Base-by-base conservation (phyloP, 2,329 filamentous ascomycete species). In the Plenodomus lindquistii region DNA sequence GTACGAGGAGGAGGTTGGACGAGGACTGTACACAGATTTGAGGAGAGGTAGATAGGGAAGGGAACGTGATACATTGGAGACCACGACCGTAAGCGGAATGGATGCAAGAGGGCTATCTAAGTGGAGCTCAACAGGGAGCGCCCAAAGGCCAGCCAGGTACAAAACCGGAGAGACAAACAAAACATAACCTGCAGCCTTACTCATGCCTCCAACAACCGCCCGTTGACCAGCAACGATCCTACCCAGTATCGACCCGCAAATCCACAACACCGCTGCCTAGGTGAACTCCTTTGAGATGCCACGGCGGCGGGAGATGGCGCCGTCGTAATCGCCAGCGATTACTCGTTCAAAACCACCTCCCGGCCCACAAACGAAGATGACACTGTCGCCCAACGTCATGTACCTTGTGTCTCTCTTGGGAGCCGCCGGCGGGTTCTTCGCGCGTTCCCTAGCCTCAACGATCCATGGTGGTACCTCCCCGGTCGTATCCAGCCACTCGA, bases 1-100 rank as follows among this genome's bases (percentile, higher is more conserved):
- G 1, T 65, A 64, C 29, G 63, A 67, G 10, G 62, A 66, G 40
- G 63, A 67, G 39, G 62, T 65, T 17, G 50, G 59, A 2, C 44
- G 48, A 20, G 60, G 50, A 21, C 37, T 66, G 27, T 64, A 56
- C 22, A 41, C 43, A 37, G 6, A 31, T 31, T 13, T 31, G 6
- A 31, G 27, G 15, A 31, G 11, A 31, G 27, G 27, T 31, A 31
- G 27, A 31, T 31, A 31, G 27, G 39, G 20, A 13, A 21, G 1
- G 20, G 17, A 41, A 44, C 37, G 38, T 35, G 21, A 41, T 35
- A 3, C 24, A 42, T 42, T 49, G 31, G 9, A n/a, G 11, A 41
- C 27, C 36, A 9, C 27, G 7, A 40, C 13, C 11, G n/a, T 31
- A 8, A 13, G 27, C 6, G 27, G 11, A 13, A 8, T 15, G 27